These are phyloP conservation scores for Comarum palustre DNA, from an alignment of 306 rosid species.

Conservation along the genomic window DNA sequence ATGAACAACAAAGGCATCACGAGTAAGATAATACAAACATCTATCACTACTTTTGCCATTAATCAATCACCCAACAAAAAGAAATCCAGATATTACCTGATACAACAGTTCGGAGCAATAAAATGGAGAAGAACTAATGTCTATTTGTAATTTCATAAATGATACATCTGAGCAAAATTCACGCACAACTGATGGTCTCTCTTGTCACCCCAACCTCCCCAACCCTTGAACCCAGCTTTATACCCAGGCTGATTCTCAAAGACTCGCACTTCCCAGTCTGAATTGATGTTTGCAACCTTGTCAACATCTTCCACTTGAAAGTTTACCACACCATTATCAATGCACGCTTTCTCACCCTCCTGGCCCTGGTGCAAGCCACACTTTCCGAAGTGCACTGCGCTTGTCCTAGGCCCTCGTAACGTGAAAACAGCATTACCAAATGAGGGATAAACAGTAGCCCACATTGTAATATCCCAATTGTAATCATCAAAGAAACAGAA, in stretches of 20 bases:
- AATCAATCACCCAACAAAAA: slow-evolving; percentile 16
- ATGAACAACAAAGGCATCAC: neutral
- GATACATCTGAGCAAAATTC: slow-evolving; percentile 72
- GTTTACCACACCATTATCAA: slow-evolving; percentile 64
- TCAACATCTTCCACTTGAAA: slow-evolving; percentile 52
- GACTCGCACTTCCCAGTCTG: slow-evolving; percentile 64
- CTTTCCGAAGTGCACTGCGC: slow-evolving; percentile 90
- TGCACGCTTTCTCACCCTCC: slow-evolving; percentile 57
- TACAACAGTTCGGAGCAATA: slow-evolving; percentile 17
- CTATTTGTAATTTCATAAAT: slow-evolving; percentile 13
- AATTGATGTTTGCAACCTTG: slow-evolving; percentile 59
- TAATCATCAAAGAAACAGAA: slow-evolving; percentile 91
- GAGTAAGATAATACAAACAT: slow-evolving; percentile 4
- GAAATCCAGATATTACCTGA: slow-evolving; percentile 28
- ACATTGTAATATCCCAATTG: slow-evolving; percentile 98
- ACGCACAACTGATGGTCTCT: slow-evolving; percentile 78
- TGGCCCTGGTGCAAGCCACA: slow-evolving; percentile 99
- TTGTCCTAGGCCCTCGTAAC: slow-evolving; percentile 75
- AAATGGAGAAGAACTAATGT: slow-evolving; percentile 20
- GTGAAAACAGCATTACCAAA: slow-evolving; percentile 86
- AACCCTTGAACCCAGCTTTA: slow-evolving; percentile 86
- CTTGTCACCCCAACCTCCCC: slow-evolving; percentile 99
- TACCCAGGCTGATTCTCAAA: slow-evolving; percentile 72
- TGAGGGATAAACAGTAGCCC: slow-evolving; percentile 96
- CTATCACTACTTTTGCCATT: neutral